Base-by-base conservation (phyloP, 1,284 basidiomycete species). In the Trametes polyzona region DNA sequence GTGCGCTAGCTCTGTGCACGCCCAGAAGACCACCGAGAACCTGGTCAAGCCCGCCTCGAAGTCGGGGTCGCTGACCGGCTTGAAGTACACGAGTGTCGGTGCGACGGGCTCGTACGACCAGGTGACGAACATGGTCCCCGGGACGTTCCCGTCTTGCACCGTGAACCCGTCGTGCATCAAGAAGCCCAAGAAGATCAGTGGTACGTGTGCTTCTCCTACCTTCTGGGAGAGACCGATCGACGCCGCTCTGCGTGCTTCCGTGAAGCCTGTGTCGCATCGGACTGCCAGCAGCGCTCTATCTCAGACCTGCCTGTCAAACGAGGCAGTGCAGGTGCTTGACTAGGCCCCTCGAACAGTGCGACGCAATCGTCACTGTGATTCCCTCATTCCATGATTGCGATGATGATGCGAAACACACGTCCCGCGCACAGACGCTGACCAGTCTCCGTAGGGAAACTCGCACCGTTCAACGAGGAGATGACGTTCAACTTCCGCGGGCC, bases 401-500 rank as follows among this genome's bases (percentile, higher is more conserved):
- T 47, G 23, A n/a, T 36, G 17, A 39, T 6, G 17, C 6, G n/a
- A n/a, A n/a, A n/a, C n/a, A n/a, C n/a, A n/a, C n/a, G n/a, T n/a
- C n/a, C n/a, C 17, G 8, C 19, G 30, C 4, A 16, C 19, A 10
- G 17, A 19, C 33, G 23, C 37, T 23, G 41, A 37, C 17, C 24
- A 16, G 3, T 17, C 42, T 46, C 32, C 17, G 7, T 47, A 61
- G 64, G 65, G 27, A 61, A 58, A 27, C 63, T 71, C 12, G 69
- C 69, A 5, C 69, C 69, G 3, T 71, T 71, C 53, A 50, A 70
- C 44, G 67, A 71, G 50, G 69, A 71, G 40, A 52, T 71, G 47
- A 71, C 69, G 9, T 52, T 70, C 32, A 64, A 64, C 54, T 67
- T 70, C 56, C 66, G 69, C 24, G 69, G 69, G n/a, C 69, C 69